A percentile compares a stretch with the other conserved stretches of the same genome.
phyloP scores from a whole-genome alignment of 805 yeast species.

The Danielozyma ontarioensis region DNA sequence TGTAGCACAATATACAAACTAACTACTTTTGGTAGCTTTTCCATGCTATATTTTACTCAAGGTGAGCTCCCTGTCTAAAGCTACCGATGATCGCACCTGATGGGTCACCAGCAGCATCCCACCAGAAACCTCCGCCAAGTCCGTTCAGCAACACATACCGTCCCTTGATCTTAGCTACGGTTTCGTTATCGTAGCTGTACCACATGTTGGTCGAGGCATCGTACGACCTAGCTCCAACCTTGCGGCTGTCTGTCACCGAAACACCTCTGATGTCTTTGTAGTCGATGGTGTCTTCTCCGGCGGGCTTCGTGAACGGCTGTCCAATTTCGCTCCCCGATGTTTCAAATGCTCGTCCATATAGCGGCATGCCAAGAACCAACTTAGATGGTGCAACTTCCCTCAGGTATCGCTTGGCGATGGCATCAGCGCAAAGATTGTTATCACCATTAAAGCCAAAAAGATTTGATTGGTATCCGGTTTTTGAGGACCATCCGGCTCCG shows the following conservation, averaged over 20 bases:
- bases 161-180: slow-evolving; percentile 54
- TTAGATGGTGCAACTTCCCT: slow-evolving; percentile 44
- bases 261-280: slow-evolving; percentile 33
- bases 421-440: slow-evolving; percentile 41
- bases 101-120: slow-evolving; percentile 93
- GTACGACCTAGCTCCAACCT: slow-evolving; percentile 37
- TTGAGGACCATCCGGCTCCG: slow-evolving; percentile 64
- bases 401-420: slow-evolving; percentile 39
- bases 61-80: no score
- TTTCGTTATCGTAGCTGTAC: slow-evolving; percentile 59
- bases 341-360: slow-evolving; percentile 56
- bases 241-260: no score
- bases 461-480: slow-evolving; percentile 67
- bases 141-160: slow-evolving; percentile 41
- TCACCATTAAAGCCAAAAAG: slow-evolving; percentile 40
- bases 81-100: no score
- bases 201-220: slow-evolving; percentile 6
- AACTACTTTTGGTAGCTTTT: not conserved
- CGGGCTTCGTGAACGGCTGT: slow-evolving; percentile 23
- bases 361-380: slow-evolving; percentile 79
- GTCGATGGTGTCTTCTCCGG: slow-evolving; percentile 38
- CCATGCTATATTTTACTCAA: not conserved
- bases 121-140: slow-evolving; percentile 87
- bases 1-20: not conserved
- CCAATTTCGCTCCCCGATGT: slow-evolving; percentile 38